Percentiles rank a stretch among this genome's conserved stretches.
These are phyloP conservation scores for Apiotrichum mycotoxinovorans DNA, from an alignment of 1,284 basidiomycete species.

Conservation along the genomic window DNA sequence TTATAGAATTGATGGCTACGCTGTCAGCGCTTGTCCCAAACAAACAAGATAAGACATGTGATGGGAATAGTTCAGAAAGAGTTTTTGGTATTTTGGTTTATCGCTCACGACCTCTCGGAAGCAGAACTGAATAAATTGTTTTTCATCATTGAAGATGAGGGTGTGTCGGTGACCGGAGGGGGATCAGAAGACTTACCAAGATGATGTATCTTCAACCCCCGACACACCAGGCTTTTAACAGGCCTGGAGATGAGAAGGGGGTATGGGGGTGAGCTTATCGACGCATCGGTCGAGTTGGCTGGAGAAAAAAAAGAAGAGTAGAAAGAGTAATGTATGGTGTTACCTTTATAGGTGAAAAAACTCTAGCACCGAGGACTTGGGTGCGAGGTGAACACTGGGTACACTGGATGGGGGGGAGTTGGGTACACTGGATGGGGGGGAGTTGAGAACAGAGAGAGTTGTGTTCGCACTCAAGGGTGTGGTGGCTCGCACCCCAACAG, in stretches of 20 bases:
- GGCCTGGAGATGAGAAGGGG: constrained; percentile 9
- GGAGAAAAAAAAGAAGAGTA: not conserved
- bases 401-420: too few relatives aligned
- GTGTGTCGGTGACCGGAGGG: not conserved
- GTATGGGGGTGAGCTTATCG: constrained; percentile 3
- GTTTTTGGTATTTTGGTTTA: constrained; percentile 45
- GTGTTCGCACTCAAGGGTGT: not conserved
- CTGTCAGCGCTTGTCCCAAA: constrained; percentile 9
- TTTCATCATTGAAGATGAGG: constrained; percentile 35
- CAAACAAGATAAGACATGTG: not conserved
- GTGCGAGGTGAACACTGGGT: not conserved
- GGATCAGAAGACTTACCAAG: constrained; percentile 12
- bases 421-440: too few relatives aligned
- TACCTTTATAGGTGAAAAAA: not conserved
- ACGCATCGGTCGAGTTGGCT: constrained; percentile 4
- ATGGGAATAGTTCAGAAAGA: constrained; percentile 19
- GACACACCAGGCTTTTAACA: constrained; percentile 13
- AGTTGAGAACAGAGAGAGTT: too few relatives aligned
- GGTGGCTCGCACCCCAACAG: not conserved
- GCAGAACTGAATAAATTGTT: constrained; percentile 47
- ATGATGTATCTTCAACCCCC: not conserved
- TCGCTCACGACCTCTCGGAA: constrained; percentile 50
- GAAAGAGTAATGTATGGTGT: not conserved
- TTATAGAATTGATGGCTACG: not conserved
- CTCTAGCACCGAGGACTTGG: not conserved